Base-by-base conservation (phyloP, 2,329 filamentous ascomycete genomes). In the Arthroderma sp. region DNA sequence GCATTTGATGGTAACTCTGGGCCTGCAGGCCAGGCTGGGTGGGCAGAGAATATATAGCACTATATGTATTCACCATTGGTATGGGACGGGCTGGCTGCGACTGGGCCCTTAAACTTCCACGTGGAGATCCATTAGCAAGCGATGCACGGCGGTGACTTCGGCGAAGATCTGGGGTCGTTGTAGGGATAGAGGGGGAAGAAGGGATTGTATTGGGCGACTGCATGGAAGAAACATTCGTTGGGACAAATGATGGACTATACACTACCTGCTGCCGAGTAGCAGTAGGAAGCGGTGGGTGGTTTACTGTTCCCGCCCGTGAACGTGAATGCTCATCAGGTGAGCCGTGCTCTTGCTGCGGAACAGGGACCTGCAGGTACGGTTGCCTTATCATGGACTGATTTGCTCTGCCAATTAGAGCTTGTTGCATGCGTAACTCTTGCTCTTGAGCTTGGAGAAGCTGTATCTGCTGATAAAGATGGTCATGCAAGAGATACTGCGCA, bases 381-480 rank as follows among this genome's bases (percentile, higher is more conserved):
- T 66, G 63, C 9, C 64, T 62, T 41, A 68, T 60, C 11, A 66
- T 55, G 8, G 65, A 59, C 6, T 64, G 62, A 6, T 63, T 61
- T 6, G 59, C 52, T 27, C 65, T 54, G 10, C 65, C 63, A 10
- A 66, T 54, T 28, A 68, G 53, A 10, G 66, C 65, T 51, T 69
- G 67, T 46, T 69, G 65, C 53, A 69, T 58, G 45, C 69, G 64
- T 47, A 71, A 49, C 48, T 71, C 68, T 48, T 71, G 66, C 52
- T 71, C 69, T 52, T 71, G 68, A 15, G 68, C 65, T 50, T 71
- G 69, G 15, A 72, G 61, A 34, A 69, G 59, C 51, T 71, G 69
- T 44, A 70, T 70, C 48, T 71, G 68, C 49, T 70, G 68, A 48
- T 66, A 70, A 1, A 71, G 58, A 48, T 70, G 66, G 48, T 71